A percentile compares a stretch with the other conserved stretches of the same genome.
phyloP scores from a whole-genome alignment of 176 grass and related monocot genomes.

The Pontederia paniculata region DNA sequence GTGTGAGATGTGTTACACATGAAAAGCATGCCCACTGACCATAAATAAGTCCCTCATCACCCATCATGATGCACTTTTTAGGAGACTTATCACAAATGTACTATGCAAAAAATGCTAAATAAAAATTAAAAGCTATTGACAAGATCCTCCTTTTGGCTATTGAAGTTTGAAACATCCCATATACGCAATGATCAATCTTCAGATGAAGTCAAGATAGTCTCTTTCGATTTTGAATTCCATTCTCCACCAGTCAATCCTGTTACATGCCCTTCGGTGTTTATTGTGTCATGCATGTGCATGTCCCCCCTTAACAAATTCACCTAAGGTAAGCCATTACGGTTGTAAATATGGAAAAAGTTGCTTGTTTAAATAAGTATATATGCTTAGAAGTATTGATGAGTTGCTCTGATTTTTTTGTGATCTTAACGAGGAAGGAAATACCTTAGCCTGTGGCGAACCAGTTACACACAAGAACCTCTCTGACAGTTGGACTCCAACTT shows the following conservation, averaged over 20 bases:
- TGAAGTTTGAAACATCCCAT: conserved; percentile 89
- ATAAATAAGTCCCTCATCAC: no score
- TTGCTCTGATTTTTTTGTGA: background rate
- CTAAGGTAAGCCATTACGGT: conserved; percentile 79
- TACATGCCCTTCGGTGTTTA: conserved; percentile 96
- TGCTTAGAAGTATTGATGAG: conserved; percentile 1
- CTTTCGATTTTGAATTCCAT: conserved; percentile 98
- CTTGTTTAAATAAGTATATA: background rate
- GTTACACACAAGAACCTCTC: conserved; percentile 89
- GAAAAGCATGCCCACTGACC: no score
- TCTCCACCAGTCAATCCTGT: conserved; percentile 87
- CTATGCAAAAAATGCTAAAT: no score
- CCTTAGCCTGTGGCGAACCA: conserved; percentile 93
- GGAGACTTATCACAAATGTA: no score
- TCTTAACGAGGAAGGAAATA: conserved; percentile 26
- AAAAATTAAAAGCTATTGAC: no score
- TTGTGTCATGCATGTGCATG: conserved; percentile 96
- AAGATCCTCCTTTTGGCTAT: conserved; percentile 96
- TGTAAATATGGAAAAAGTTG: conserved; percentile 58
- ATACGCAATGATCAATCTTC: conserved; percentile 96
- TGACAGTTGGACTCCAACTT: conserved; percentile 94
- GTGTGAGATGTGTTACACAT: no score
- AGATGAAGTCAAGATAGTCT: conserved; percentile 86
- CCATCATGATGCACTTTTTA: no score
- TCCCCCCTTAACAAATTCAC: conserved; percentile 94